Evolutionary conservation across 805 yeast species (phyloP).

Genomic region (Wickerhamomyces hampshirensis): DNA sequence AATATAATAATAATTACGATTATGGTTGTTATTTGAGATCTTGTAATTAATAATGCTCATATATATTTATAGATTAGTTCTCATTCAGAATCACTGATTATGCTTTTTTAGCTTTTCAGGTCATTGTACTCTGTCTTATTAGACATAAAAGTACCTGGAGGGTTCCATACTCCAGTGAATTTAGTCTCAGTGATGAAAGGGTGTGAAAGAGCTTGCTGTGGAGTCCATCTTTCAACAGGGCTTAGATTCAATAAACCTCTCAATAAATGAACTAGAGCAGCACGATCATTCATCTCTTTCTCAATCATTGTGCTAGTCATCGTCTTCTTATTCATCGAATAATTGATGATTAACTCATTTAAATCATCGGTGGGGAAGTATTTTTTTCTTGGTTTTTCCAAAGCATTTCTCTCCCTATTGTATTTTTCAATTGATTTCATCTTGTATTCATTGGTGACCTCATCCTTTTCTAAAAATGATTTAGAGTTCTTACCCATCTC

Average conservation of each 20-base stretch:
- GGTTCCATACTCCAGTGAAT: slow-evolving; percentile 50
- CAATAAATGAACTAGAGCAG: slow-evolving; percentile 70
- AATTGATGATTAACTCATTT: slow-evolving; percentile 70
- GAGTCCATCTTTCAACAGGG: slow-evolving; percentile 95
- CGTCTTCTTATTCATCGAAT: slow-evolving; percentile 59
- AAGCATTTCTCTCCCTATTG: slow-evolving; percentile 45
- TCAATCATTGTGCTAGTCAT: slow-evolving; percentile 47
- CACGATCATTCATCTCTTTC: slow-evolving; percentile 68
- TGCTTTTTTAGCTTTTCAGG: slow-evolving; percentile 11
- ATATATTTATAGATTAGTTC: no score
- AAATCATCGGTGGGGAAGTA: slow-evolving; percentile 68
- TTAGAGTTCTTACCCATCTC: slow-evolving; percentile 87
- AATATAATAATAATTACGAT: no score
- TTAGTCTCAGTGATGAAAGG: slow-evolving; percentile 74
- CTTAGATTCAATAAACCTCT: slow-evolving; percentile 74
- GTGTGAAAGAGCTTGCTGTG: slow-evolving; percentile 89
- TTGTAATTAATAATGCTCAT: no score
- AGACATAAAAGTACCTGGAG: slow-evolving; percentile 34
- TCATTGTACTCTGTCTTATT: slow-evolving; percentile 5
- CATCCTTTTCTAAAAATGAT: slow-evolving; percentile 43
- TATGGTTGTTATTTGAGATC: no score
- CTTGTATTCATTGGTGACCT: slow-evolving; percentile 12
- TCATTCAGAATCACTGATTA: slow-evolving; percentile 16
- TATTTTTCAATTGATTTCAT: slow-evolving; percentile 40
- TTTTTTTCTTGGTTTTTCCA: slow-evolving; percentile 78